phyloP scores from a whole-genome alignment of 2,329 filamentous ascomycete genomes.

The Westerdykella aurantiaca region DNA sequence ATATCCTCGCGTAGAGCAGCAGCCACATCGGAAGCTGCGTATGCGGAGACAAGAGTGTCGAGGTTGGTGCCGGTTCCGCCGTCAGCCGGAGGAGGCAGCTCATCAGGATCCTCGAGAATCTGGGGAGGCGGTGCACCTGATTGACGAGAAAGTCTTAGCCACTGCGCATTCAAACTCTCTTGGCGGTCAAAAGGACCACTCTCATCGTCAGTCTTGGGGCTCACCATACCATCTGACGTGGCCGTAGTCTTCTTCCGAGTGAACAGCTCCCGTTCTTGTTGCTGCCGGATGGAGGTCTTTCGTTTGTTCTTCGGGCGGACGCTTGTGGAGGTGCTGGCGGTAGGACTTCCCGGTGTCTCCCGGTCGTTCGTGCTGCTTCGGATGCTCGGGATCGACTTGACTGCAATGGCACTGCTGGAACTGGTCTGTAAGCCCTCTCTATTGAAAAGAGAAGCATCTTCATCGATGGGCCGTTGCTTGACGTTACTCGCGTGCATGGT shows the following conservation, averaged over 20 bases:
- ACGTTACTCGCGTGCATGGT: slow-evolving; percentile 85
- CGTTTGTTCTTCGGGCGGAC: slow-evolving; percentile 64
- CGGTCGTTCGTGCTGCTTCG: slow-evolving; percentile 70
- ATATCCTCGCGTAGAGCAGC: slow-evolving; percentile 72
- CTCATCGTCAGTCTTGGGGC: slow-evolving; percentile 60
- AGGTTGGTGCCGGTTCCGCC: slow-evolving; percentile 64
- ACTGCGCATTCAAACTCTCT: slow-evolving; percentile 49
- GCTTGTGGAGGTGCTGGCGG: slow-evolving; percentile 51
- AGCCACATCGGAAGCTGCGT: slow-evolving; percentile 72
- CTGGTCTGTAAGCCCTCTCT: slow-evolving; percentile 62
- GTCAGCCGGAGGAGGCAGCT: slow-evolving; percentile 53
- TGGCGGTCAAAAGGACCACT: slow-evolving; percentile 46
- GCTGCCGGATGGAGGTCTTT: slow-evolving; percentile 73
- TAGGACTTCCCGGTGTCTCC: slow-evolving; percentile 48
- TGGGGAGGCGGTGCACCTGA: slow-evolving; percentile 52
- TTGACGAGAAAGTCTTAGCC: slow-evolving; percentile 55
- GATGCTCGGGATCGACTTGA: slow-evolving; percentile 84
- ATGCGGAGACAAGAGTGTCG: slow-evolving; percentile 72
- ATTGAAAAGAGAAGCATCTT: slow-evolving; percentile 54
- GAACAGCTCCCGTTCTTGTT: slow-evolving; percentile 85
- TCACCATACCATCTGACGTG: slow-evolving; percentile 46
- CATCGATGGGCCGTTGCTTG: slow-evolving; percentile 47
- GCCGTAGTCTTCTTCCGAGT: slow-evolving; percentile 67
- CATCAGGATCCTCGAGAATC: slow-evolving; percentile 63
- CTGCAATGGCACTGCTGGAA: slow-evolving; percentile 77